These are phyloP conservation scores for Saccharomycopsis hybrid DNA, from an alignment of 1,139 yeast genomes.

Conservation along the genomic window DNA sequence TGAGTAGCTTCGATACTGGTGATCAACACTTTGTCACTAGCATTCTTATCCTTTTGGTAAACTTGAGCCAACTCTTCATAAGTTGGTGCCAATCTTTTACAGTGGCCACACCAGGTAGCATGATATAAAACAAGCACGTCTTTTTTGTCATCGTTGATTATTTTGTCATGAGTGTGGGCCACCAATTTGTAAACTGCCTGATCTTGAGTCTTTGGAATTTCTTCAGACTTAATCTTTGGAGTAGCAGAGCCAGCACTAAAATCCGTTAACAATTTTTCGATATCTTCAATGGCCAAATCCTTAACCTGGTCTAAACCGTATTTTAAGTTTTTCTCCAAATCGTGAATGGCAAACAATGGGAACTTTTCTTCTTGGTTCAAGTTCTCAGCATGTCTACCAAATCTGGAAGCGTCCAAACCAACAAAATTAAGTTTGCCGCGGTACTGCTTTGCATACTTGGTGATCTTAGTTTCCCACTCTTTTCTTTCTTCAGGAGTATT, in stretches of 20 bases:
- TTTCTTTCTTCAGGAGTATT: slow-evolving; percentile 61
- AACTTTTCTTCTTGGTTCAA: slow-evolving; percentile 79
- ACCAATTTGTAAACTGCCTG: slow-evolving; percentile 74
- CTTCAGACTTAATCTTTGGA: slow-evolving; percentile 81
- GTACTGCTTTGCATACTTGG: slow-evolving; percentile 60
- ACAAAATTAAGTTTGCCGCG: slow-evolving; percentile 85
- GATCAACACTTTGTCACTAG: slow-evolving; percentile 51
- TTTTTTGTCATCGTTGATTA: slow-evolving; percentile 62
- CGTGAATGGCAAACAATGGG: slow-evolving; percentile 91
- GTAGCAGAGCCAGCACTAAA: slow-evolving; percentile 57
- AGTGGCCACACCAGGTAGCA: slow-evolving; percentile 99
- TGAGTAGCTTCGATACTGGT: slow-evolving; percentile 87
- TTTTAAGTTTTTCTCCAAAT: slow-evolving; percentile 59
- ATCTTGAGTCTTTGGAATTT: slow-evolving; percentile 74
- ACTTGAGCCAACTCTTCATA: slow-evolving; percentile 82
- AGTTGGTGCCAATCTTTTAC: slow-evolving; percentile 90
- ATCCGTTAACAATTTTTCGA: slow-evolving; percentile 58
- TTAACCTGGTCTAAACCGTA: slow-evolving; percentile 57
- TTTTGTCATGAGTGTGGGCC: slow-evolving; percentile 72
- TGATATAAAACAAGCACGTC: slow-evolving; percentile 91
- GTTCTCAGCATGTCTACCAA: slow-evolving; percentile 84
- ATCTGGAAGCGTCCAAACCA: slow-evolving; percentile 74
- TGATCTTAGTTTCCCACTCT: slow-evolving; percentile 45
- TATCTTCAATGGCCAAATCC: slow-evolving; percentile 36
- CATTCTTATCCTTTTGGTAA: slow-evolving; percentile 42